Base-by-base conservation (phyloP, 768 basidiomycete genomes). In the Rhizopogon sp. region DNA sequence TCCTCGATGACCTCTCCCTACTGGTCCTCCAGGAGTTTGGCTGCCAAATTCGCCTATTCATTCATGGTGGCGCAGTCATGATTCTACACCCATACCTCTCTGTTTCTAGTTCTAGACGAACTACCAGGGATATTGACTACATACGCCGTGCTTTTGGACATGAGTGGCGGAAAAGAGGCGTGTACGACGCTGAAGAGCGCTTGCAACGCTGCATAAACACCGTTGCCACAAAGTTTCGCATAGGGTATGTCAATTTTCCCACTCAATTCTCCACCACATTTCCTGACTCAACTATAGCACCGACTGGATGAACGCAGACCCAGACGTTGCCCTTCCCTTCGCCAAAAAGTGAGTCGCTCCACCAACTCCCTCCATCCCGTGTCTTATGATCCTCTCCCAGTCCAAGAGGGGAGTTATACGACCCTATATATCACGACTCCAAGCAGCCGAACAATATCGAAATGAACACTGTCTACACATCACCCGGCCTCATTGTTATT, bases 221-320 rank as follows among this genome's bases (percentile, higher is more conserved):
- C 33, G 87, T 85, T 3, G 85, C 86, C 0, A 46, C 59, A 16
- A 65, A 67, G 6, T 77, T 83, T 60, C 63, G 61, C 64, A 3
- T 74, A 79, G 47, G 86, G 87, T 22, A 70, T 72, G 53, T 60
- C 41, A n/a, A 16, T 22, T 28, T 35, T 43, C 35, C 53, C 40
- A n/a, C 28, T 8, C n/a, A 11, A 8, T 6, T 9, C 6, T 44
- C 5, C 0, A 5, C 13, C 25, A 29, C 25, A 3, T 3, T 47
- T 20, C 7, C 11, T 39, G n/a, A 51, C 20, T 20, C 39, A 55
- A 39, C 20, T 9, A 45, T 33, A 69, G 68, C 1, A 57, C 67
- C 50, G 87, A 88, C 65, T 89, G 87, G 87, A 87, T 89, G 87
- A 88, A 88, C 54, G 79, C 82, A 4, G 83, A 87, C 58, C 83